Evolutionary conservation across 345 rosid species (phyloP).

Genomic region (Sonneratia alba): DNA sequence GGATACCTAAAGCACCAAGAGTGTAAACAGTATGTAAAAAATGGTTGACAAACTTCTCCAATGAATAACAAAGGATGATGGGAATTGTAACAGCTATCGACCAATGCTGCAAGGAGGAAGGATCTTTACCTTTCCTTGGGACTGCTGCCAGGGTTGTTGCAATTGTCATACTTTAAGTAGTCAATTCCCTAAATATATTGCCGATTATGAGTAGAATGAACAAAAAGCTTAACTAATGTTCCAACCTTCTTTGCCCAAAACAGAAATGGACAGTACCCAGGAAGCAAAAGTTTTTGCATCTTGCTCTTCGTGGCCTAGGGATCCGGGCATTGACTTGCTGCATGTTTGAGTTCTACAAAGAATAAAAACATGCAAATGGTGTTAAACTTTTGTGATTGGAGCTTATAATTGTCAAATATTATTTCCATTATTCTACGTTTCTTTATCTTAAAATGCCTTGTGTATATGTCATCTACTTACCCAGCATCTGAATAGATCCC

Average conservation of each 20-base stretch:
- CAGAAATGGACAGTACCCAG: slow-evolving; percentile 18
- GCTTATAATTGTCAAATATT: not conserved
- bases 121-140: slow-evolving; percentile 31
- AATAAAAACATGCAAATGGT: not conserved
- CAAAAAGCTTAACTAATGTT: not conserved
- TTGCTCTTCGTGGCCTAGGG: slow-evolving; percentile 40
- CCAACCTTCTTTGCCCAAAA: not conserved
- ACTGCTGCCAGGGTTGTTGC: slow-evolving; percentile 24
- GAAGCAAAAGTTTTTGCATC: slow-evolving; percentile 42
- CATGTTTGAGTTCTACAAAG: slow-evolving; percentile 41
- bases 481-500: slow-evolving; percentile 50
- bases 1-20: slow-evolving; percentile 29
- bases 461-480: slow-evolving; percentile 12
- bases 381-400: not conserved
- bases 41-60: not conserved
- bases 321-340: slow-evolving; percentile 50
- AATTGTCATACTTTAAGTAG: slow-evolving; percentile 55
- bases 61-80: not conserved
- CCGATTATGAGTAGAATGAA: not conserved
- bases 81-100: not conserved
- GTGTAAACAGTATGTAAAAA: not conserved
- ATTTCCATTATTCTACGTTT: not conserved
- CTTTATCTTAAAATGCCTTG: not conserved
- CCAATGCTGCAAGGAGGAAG: not conserved
- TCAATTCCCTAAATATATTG: slow-evolving; percentile 30